Evolutionary conservation across 192 early-diverging fungal species (phyloP).

Genomic region (Backusella liffmaniae): DNA sequence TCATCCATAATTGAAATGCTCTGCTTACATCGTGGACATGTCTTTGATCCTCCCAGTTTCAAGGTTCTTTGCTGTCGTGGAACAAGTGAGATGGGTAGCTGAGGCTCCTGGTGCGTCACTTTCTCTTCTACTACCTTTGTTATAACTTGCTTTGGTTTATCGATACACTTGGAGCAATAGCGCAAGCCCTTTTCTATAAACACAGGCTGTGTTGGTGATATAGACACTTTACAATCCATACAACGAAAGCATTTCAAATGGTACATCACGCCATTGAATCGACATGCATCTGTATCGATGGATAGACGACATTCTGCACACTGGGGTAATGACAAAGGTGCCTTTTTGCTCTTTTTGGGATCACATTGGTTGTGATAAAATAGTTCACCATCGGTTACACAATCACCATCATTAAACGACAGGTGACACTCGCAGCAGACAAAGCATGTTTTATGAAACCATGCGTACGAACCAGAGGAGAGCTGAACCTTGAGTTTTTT

Average conservation of each 20-base stretch:
- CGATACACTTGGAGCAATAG: not conserved
- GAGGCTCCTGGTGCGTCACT: not conserved
- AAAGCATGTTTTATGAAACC: slow-evolving; percentile 29
- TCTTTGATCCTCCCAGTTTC: slow-evolving; percentile 46
- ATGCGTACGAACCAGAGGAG: slow-evolving; percentile 6
- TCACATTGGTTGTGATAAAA: not conserved
- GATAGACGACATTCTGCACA: not conserved
- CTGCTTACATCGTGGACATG: slow-evolving; percentile 45
- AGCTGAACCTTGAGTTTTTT: not conserved
- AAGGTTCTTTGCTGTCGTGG: slow-evolving; percentile 37
- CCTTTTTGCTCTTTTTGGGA: not conserved
- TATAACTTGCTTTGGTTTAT: not conserved
- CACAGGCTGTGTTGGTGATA: not conserved
- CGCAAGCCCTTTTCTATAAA: not conserved
- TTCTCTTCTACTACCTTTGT: not conserved
- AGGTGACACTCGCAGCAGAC: not conserved
- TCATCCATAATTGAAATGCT: slow-evolving; percentile 50
- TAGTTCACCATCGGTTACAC: slow-evolving; percentile 1
- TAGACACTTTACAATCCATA: not conserved
- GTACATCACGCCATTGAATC: not conserved
- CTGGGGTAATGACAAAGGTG: not conserved
- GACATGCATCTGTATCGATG: not conserved
- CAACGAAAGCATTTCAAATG: slow-evolving; percentile 12
- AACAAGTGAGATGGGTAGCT: slow-evolving; percentile 22
- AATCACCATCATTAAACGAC: not conserved